Base-by-base conservation (phyloP, 495 filamentous ascomycete species). In the Penicillium maclennaniae region DNA sequence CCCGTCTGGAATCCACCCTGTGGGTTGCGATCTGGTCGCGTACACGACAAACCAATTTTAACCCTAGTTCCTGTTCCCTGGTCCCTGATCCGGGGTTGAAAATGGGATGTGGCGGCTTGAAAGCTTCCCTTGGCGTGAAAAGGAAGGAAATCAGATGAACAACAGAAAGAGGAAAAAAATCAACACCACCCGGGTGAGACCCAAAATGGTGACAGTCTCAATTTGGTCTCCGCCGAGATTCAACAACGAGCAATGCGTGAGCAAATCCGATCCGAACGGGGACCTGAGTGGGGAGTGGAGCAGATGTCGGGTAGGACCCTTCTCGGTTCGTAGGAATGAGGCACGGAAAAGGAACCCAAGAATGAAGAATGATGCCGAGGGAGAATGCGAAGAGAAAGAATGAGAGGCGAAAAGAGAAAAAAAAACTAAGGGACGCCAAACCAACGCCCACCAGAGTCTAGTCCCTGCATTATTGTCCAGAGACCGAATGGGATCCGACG, bases 1-100 rank as follows among this genome's bases (percentile, higher is more conserved):
- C 34, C 56, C 60, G 51, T 44, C 40, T 50, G 46, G 63, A 64
- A 64, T 59, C 63, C 61, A 64, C 63, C 54, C 16, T 44, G 61
- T 59, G 61, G 61, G 45, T 52, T 43, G 38, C 49, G 52, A 49
- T 55, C 47, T 50, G 61, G 52, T 54, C 36, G 54, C 49, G 20
- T 53, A 44, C 31, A 40, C 42, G 39, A 31, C 44, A 36, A 28
- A 46, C 25, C 10, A 15, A 12, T 14, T 14, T 34, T 12, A 23
- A 23, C 23, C 23, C 23, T 23, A 5, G 23, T 23, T 5, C 23
- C 23, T 23, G 23, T 9, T 34, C 23, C 23, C 23, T 23, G 23
- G 31, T 34, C 8, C 8, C 31, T 34, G 31, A 12, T 14, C 31
- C 14, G 31, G 31, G 8, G 8, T 34, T 14, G 31, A 14, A 7